These are phyloP conservation scores for Pseudogymnoascus sp. DNA, from an alignment of 2,329 filamentous ascomycete genomes.

Conservation along the genomic window DNA sequence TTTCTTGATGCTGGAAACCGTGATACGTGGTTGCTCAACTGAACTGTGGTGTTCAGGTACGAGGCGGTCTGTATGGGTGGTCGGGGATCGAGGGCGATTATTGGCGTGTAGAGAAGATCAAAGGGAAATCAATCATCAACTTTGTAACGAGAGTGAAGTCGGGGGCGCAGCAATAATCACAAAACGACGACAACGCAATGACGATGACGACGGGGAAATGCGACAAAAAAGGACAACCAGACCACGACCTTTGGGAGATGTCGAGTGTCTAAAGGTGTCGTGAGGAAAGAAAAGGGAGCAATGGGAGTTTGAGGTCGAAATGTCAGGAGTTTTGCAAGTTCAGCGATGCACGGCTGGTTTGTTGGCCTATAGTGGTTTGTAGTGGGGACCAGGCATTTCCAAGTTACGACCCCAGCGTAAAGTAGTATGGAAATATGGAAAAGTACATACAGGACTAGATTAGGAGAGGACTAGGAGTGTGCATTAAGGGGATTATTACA, in stretches of 20 bases:
- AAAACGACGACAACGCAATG: constrained; percentile 14
- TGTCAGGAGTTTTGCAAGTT: background rate
- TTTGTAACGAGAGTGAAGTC: constrained; percentile 3
- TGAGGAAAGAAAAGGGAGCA: constrained; percentile 8
- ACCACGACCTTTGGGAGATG: constrained; percentile 10
- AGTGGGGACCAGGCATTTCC: background rate
- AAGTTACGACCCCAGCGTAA: background rate
- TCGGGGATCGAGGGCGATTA: background rate
- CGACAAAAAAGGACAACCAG: constrained; percentile 17
- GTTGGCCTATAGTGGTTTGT: background rate
- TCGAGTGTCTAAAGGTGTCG: constrained; percentile 3
- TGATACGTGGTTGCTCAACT: background rate
- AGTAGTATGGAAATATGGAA: background rate
- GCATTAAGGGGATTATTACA: constrained; percentile 5
- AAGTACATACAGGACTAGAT: background rate
- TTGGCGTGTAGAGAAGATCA: background rate
- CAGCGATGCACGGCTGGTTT: background rate
- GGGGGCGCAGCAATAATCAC: background rate
- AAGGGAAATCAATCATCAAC: background rate
- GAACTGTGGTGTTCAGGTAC: background rate
- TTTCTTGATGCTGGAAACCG: background rate
- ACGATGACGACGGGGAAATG: constrained; percentile 16
- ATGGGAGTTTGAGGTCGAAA: constrained; percentile 11
- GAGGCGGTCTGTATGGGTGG: background rate
- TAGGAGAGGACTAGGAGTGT: background rate